Evolutionary conservation across 2,329 filamentous ascomycete genomes (phyloP).

Genomic region (Berkeleyomyces basicola): DNA sequence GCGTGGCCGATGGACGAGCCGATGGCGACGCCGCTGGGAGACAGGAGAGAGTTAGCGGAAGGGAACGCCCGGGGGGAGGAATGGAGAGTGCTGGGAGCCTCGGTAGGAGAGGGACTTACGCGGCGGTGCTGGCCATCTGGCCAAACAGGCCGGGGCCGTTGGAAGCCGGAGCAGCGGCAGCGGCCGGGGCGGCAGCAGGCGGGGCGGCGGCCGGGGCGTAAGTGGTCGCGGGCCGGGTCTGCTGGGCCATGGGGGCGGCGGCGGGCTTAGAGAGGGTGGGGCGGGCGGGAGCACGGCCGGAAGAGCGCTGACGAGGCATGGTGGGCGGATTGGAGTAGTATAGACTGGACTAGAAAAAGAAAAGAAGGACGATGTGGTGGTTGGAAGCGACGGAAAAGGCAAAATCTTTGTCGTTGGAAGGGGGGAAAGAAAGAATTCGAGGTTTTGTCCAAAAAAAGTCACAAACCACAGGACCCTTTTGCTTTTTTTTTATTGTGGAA

Average conservation of each 20-base stretch:
- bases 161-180: slow-evolving; percentile 33
- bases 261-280: slow-evolving; percentile 41
- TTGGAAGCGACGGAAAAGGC: background rate
- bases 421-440: background rate
- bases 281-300: slow-evolving; percentile 44
- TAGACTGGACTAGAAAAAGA: slow-evolving; percentile 13
- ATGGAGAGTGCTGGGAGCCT: background rate
- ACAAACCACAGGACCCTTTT: background rate
- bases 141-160: slow-evolving; percentile 76
- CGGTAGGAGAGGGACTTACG: slow-evolving; percentile 47
- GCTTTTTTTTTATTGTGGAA: no score
- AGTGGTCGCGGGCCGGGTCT: slow-evolving; percentile 54
- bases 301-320: slow-evolving; percentile 68
- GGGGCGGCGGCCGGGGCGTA: slow-evolving; percentile 30
- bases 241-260: slow-evolving; percentile 40
- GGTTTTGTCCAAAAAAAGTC: background rate
- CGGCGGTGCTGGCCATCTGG: slow-evolving; percentile 94
- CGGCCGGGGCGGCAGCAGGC: slow-evolving; percentile 32
- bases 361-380: background rate
- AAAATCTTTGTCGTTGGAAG: background rate
- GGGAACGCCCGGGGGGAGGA: background rate
- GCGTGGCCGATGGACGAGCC: slow-evolving; percentile 92
- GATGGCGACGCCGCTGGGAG: slow-evolving; percentile 74
- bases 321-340: slow-evolving; percentile 19
- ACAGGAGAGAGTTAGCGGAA: slow-evolving; percentile 13